Evolutionary conservation across 306 rosid species (phyloP).

Genomic region (Casuarina equisetifolia): DNA sequence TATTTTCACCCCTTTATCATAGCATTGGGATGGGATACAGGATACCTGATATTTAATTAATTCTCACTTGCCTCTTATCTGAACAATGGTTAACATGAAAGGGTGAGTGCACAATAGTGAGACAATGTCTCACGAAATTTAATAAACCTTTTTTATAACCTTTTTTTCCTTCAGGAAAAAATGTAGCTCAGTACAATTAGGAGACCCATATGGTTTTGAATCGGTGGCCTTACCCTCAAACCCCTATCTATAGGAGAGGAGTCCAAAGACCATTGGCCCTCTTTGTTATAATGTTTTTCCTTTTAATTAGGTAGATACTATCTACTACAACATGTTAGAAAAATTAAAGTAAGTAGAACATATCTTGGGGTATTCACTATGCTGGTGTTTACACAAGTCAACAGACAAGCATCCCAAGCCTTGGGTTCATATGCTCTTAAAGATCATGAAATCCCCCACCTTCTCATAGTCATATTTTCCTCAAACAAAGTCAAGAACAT

Average conservation of each 20-base stretch:
- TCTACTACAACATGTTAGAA: neutral
- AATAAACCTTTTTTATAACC: neutral
- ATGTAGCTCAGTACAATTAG: neutral
- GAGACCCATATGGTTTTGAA: neutral
- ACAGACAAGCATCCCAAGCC: no score
- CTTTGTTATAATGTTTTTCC: neutral
- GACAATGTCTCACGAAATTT: neutral
- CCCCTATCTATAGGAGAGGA: neutral
- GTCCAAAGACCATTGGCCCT: neutral
- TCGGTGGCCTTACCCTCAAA: neutral
- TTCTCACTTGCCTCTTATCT: neutral
- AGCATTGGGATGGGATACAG: neutral
- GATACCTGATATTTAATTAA: neutral
- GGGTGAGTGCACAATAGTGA: neutral
- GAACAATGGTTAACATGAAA: neutral
- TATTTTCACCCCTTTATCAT: neutral
- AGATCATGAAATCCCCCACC: no score
- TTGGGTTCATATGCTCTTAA: no score
- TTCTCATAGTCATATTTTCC: neutral
- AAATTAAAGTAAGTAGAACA: neutral
- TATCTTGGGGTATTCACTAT: neutral
- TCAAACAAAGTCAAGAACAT: neutral
- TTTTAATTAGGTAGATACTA: neutral
- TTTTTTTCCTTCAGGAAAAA: neutral
- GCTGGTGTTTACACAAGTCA: neutral